Evolutionary conservation across 345 rosid genomes (phyloP), one percentile per base, ranked within the genome.

Genomic region (Excoecaria agallocha): DNA sequence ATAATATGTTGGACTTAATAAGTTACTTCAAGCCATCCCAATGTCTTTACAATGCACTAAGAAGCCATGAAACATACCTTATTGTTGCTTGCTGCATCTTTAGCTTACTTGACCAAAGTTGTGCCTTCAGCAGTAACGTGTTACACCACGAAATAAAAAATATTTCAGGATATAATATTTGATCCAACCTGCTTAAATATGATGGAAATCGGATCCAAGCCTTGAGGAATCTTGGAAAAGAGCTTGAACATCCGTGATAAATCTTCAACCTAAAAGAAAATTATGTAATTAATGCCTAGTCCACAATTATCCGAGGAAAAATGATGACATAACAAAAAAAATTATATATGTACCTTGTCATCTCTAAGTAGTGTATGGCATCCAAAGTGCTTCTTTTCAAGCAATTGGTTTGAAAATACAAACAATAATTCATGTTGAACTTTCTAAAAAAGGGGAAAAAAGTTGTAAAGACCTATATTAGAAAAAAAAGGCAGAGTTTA

Each of bases 231-330:
- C 66, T 83, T 80, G 52, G 69, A 77, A 72, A 76, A 80, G 41
- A 80, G 83, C 71, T 74, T 73, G 60, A 74, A 83, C 82, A 83
- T 83, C 30, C 86, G 69, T 13, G 82, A 80, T n/a, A 83, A 68
- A 64, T 83, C 86, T 43, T 80, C 84, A 69, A 80, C 76, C 86
- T 83, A 54, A 69, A 66, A 58, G 58, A 75, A 48, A 37, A 72
- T 41, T 45, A 20, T 16, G 37, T 19, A 24, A 12, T 11, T 43
- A 8, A 7, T 50, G 20, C 46, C 59, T 13, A 41, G 45, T 60
- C 43, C 62, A 17, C 10, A 62, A 60, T 17, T 48, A 52, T 39
- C 73, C 38, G 20, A 48, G 17, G 54, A 56, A 49, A 10, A 58
- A 5, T 59, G 15, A 65, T 46, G 13, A 60, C 16, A 48, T 45